Evolutionary conservation across 2,329 filamentous ascomycete genomes (phyloP).

Genomic region (Falciphora oryzae): DNA sequence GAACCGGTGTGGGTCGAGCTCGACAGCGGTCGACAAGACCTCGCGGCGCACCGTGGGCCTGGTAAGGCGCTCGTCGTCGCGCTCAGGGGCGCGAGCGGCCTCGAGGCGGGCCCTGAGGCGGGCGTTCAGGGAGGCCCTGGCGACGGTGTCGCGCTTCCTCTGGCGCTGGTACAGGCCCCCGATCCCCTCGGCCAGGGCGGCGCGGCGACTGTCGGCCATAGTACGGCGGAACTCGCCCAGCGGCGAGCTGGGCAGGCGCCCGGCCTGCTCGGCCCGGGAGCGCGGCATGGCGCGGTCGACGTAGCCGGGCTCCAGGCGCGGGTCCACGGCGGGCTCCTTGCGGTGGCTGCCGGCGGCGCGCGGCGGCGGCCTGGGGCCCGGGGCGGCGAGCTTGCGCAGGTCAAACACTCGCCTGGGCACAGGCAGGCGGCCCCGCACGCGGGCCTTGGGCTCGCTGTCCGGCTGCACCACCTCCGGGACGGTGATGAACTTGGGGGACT

Average conservation of each 20-base stretch:
- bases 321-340: constrained; percentile 8
- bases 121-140: constrained; percentile 16
- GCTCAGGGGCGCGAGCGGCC: constrained; percentile 57
- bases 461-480: constrained; percentile 73
- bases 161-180: constrained; percentile 64
- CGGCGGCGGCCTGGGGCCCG: constrained; percentile 26
- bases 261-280: constrained; percentile 36
- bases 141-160: constrained; percentile 31
- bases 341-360: not conserved
- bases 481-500: constrained; percentile 83
- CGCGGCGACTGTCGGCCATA: constrained; percentile 66
- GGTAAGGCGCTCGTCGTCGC: constrained; percentile 72
- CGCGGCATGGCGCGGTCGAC: constrained; percentile 52
- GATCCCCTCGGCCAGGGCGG: constrained; percentile 68
- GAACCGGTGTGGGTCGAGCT: constrained; percentile 59
- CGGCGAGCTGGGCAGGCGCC: constrained; percentile 30
- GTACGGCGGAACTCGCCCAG: constrained; percentile 59
- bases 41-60: constrained; percentile 57
- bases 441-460: constrained; percentile 38
- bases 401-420: constrained; percentile 77
- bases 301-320: constrained; percentile 39
- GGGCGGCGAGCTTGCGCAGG: constrained; percentile 30
- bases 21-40: constrained; percentile 40
- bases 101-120: constrained; percentile 27
- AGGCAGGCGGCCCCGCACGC: constrained; percentile 73